A percentile compares a stretch with the other conserved stretches of the same genome.
These are phyloP conservation scores for Sporothrix humicola DNA, from an alignment of 2,329 filamentous ascomycete genomes.

Conservation along the genomic window DNA sequence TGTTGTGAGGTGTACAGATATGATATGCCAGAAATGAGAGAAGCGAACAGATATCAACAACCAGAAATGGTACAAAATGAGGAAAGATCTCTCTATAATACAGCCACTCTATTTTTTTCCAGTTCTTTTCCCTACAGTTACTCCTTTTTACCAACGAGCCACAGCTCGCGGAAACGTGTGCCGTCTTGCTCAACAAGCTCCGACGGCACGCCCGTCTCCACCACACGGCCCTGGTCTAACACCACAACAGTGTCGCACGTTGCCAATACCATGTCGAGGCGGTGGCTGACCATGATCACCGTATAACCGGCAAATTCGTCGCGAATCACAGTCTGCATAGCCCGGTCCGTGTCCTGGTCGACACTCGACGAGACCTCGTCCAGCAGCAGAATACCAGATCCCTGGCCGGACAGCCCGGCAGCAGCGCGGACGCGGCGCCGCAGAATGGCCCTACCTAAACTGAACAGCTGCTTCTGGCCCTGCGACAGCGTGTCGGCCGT, in stretches of 20 bases:
- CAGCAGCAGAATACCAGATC: conserved; percentile 45
- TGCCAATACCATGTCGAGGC: conserved; percentile 57
- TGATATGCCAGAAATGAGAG: not conserved
- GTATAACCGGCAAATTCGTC: conserved; percentile 55
- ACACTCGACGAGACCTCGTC: conserved; percentile 53
- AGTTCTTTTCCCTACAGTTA: not conserved
- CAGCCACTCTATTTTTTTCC: not conserved
- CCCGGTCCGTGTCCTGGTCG: conserved; percentile 50
- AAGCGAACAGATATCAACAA: not conserved
- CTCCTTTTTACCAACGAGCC: conserved; percentile 34
- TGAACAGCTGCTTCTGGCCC: conserved; percentile 69
- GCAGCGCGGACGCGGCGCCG: conserved; percentile 41
- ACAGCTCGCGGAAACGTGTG: conserved; percentile 33
- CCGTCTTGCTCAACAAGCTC: conserved; percentile 35
- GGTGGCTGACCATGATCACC: conserved; percentile 57
- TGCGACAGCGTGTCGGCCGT: conserved; percentile 57
- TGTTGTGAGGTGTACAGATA: not conserved
- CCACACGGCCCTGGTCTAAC: conserved; percentile 55
- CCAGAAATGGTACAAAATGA: not conserved
- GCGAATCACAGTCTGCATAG: conserved; percentile 51
- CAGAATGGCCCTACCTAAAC: conserved; percentile 64
- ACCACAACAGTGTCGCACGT: conserved; percentile 57
- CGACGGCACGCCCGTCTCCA: conserved; percentile 46
- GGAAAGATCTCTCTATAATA: not conserved
- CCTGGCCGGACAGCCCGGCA: not conserved